Percentiles rank a stretch among this genome's conserved stretches.
These are phyloP conservation scores for Multifurca ochricompacta DNA, from an alignment of 768 basidiomycete genomes.

Conservation along the genomic window DNA sequence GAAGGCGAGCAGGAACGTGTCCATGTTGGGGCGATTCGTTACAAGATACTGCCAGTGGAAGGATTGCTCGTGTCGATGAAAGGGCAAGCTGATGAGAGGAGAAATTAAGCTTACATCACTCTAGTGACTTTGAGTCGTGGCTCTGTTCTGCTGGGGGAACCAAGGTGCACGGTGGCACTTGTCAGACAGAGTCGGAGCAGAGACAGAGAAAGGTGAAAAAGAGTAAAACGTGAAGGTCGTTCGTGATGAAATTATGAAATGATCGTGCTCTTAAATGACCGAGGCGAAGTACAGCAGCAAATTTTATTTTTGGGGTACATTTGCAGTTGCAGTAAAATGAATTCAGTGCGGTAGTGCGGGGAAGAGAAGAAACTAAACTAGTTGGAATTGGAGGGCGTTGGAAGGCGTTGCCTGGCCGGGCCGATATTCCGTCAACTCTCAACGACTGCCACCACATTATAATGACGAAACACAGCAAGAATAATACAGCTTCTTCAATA, in stretches of 20 bases:
- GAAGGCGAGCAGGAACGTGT: not conserved
- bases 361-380: too few relatives aligned
- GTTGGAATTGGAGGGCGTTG: too few relatives aligned
- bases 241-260: not conserved
- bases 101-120: not conserved
- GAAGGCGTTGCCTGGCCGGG: too few relatives aligned
- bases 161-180: not conserved
- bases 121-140: not conserved
- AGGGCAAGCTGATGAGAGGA: not conserved
- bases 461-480: constrained; percentile 89
- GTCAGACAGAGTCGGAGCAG: not conserved
- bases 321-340: too few relatives aligned
- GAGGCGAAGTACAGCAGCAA: too few relatives aligned
- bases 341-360: too few relatives aligned
- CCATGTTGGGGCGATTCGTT: not conserved
- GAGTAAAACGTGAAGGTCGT: not conserved
- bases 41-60: not conserved
- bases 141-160: not conserved
- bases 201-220: not conserved
- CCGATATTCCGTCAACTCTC: too few relatives aligned
- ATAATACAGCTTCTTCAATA: constrained; percentile 82
- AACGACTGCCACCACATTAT: not conserved
- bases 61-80: not conserved
- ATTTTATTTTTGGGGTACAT: too few relatives aligned
- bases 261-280: too few relatives aligned